These are phyloP conservation scores for Hypoxylon sp. DNA, from an alignment of 2,329 filamentous ascomycete genomes.

Conservation along the genomic window DNA sequence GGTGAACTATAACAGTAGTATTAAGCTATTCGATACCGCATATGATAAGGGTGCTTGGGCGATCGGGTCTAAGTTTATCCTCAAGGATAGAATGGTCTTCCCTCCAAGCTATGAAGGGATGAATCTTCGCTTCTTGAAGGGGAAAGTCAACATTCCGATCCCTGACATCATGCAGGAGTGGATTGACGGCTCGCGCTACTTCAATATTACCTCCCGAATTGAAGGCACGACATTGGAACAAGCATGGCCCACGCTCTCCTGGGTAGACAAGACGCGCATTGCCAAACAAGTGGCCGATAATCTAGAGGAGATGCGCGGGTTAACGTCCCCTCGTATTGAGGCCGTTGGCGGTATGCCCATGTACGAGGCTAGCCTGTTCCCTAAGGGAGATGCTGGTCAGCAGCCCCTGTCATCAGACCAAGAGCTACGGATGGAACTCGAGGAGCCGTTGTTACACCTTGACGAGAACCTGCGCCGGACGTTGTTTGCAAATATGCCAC, in stretches of 20 bases:
- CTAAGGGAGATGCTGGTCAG: neutral
- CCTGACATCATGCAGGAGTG: slow-evolving; percentile 6
- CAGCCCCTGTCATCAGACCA: slow-evolving; percentile 13
- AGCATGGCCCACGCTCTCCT: slow-evolving; percentile 7
- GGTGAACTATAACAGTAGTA: neutral
- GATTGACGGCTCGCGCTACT: neutral
- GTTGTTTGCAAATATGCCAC: slow-evolving; percentile 9
- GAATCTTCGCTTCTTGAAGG: slow-evolving; percentile 6
- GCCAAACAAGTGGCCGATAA: neutral
- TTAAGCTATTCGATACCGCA: slow-evolving; percentile 4
- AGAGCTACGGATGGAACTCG: slow-evolving; percentile 5
- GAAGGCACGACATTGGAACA: slow-evolving; percentile 6
- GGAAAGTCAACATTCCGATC: neutral
- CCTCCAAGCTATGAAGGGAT: neutral
- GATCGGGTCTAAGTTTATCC: slow-evolving; percentile 2
- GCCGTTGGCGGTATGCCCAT: neutral
- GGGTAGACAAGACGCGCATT: slow-evolving; percentile 4
- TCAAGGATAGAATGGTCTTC: neutral
- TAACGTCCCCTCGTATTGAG: slow-evolving; percentile 11
- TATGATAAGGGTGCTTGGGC: neutral
- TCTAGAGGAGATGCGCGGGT: slow-evolving; percentile 1
- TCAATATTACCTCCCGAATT: slow-evolving; percentile 6
- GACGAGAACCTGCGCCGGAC: neutral
- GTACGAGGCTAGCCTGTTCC: neutral
- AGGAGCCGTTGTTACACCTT: neutral